These are phyloP conservation scores for Debaryomyces hansenii DNA, from an alignment of 805 yeast genomes.

Conservation along the genomic window DNA sequence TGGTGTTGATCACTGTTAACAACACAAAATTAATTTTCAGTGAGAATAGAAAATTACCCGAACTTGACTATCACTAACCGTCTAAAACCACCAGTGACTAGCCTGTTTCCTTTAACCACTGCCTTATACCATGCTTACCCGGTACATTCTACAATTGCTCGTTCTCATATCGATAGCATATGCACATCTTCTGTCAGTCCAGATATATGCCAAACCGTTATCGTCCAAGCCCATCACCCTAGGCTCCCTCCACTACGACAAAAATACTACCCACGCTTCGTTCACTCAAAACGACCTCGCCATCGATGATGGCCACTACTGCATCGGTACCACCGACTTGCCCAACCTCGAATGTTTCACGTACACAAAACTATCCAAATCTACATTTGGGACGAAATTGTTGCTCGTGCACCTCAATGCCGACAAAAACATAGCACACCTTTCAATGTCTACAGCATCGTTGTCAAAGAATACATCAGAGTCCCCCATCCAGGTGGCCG, in stretches of 20 bases:
- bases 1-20: no score
- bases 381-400: slow-evolving; percentile 5
- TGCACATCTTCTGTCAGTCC: background rate
- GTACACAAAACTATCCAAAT: slow-evolving; percentile 5
- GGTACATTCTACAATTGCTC: background rate
- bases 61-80: no score
- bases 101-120: no score
- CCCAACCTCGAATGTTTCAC: slow-evolving; percentile 32
- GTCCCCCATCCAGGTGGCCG: background rate
- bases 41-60: no score
- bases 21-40: no score
- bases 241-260: slow-evolving; percentile 16
- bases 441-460: background rate
- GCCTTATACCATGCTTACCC: background rate
- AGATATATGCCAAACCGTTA: slow-evolving; percentile 5
- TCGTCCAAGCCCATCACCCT: slow-evolving; percentile 5
- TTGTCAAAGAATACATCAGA: background rate
- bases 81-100: no score
- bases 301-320: slow-evolving; percentile 14
- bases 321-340: slow-evolving; percentile 34
- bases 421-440: background rate
- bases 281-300: slow-evolving; percentile 7
- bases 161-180: background rate
- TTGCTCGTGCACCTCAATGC: slow-evolving; percentile 8
- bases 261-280: slow-evolving; percentile 2